These are phyloP conservation scores for Phytopythium litorale DNA, from an alignment of 352 stramenopile genomes.

Conservation along the genomic window DNA sequence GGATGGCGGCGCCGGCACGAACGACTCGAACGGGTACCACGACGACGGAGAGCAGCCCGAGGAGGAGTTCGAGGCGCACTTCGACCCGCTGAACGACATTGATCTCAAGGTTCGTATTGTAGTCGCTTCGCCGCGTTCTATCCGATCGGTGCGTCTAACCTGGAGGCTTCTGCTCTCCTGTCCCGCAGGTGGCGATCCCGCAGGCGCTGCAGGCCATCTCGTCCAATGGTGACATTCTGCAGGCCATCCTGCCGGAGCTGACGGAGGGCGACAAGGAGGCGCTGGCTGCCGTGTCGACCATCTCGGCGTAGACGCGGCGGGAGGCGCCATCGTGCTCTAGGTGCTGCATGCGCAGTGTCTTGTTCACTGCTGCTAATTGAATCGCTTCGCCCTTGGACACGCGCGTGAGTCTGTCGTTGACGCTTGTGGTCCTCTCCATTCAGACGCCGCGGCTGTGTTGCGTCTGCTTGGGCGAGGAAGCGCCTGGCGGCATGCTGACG, in stretches of 20 bases:
- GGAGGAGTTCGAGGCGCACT: slow-evolving; percentile 78
- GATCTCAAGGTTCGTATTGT: slow-evolving; percentile 56
- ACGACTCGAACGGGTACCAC: slow-evolving; percentile 20
- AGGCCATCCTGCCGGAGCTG: slow-evolving; percentile 65
- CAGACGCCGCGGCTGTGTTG: slow-evolving; percentile 6
- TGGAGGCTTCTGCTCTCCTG: background rate
- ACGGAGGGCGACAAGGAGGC: slow-evolving; percentile 65
- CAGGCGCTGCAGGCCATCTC: slow-evolving; percentile 53
- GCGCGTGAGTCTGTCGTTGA: background rate
- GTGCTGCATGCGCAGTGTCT: background rate
- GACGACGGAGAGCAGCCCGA: slow-evolving; percentile 52
- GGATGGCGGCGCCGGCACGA: slow-evolving; percentile 19
- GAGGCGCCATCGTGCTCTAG: background rate
- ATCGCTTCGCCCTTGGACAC: background rate
- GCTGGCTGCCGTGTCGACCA: slow-evolving; percentile 39
- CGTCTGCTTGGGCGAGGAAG: slow-evolving; percentile 20
- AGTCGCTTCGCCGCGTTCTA: background rate
- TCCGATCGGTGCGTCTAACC: slow-evolving; percentile 3
- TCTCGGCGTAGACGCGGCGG: slow-evolving; percentile 19
- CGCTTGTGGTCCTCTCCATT: background rate
- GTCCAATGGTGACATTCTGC: slow-evolving; percentile 40
- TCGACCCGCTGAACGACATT: slow-evolving; percentile 76
- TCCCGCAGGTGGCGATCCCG: slow-evolving; percentile 45
- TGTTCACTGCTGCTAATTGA: background rate
- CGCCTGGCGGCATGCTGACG: slow-evolving; percentile 23